Percentiles rank a stretch among this genome's conserved stretches.
These are phyloP conservation scores for Halophytophthora batemanensis DNA, from an alignment of 352 stramenopile species.

Conservation along the genomic window DNA sequence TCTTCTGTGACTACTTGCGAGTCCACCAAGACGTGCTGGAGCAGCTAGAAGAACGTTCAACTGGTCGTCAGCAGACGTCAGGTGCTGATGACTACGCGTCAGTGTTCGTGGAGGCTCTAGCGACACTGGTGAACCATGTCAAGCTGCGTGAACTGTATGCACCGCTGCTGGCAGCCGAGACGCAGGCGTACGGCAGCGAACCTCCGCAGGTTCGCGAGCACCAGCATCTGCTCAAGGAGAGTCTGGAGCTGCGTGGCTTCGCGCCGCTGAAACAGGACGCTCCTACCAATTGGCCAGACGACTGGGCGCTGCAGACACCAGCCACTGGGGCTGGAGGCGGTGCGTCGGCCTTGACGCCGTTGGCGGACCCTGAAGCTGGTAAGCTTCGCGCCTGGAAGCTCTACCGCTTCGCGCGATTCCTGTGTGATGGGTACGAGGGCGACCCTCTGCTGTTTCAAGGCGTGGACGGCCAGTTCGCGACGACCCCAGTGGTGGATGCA, in stretches of 20 bases:
- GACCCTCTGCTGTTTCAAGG: conserved; percentile 50
- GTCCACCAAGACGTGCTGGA: conserved; percentile 47
- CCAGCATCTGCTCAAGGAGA: conserved; percentile 68
- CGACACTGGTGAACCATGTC: conserved; percentile 54
- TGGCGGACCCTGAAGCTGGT: conserved; percentile 43
- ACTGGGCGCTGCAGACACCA: conserved; percentile 25
- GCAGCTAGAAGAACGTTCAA: conserved; percentile 31
- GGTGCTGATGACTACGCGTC: conserved; percentile 24
- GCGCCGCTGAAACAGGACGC: conserved; percentile 36
- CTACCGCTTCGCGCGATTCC: conserved; percentile 49
- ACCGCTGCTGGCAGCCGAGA: conserved; percentile 17
- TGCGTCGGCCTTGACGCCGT: conserved; percentile 13
- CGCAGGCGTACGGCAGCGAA: conserved; percentile 13
- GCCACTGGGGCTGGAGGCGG: conserved; percentile 8
- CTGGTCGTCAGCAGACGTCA: conserved; percentile 22
- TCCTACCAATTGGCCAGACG: conserved; percentile 15
- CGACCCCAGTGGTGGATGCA: conserved; percentile 16
- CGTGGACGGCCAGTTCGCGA: conserved; percentile 25
- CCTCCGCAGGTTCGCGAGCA: conserved; percentile 26
- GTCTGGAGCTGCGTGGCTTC: conserved; percentile 68
- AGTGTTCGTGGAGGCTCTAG: conserved; percentile 46
- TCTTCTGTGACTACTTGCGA: conserved; percentile 70
- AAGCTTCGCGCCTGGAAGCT: conserved; percentile 66
- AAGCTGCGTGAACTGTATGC: conserved; percentile 40
- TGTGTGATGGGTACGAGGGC: conserved; percentile 58